phyloP scores from a whole-genome alignment of 176 grass and related monocot genomes.

The Neostapfia colusana region DNA sequence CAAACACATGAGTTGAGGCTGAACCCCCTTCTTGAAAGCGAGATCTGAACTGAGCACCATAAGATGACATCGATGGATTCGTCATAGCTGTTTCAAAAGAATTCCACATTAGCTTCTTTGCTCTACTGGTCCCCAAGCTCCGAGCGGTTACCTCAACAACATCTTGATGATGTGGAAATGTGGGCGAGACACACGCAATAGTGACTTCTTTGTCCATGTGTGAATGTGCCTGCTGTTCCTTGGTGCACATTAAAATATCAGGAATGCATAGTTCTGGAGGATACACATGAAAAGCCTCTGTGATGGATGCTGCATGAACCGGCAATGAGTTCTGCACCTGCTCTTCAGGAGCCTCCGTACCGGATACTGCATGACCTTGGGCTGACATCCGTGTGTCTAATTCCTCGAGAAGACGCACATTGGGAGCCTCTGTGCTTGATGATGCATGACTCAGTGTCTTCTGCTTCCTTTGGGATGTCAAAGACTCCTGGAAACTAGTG shows the following conservation, averaged over 20 bases:
- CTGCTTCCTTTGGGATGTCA: constrained; percentile 28
- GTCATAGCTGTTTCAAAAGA: constrained; percentile 32
- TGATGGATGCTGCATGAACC: constrained; percentile 11
- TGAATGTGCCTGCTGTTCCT: constrained; percentile 23
- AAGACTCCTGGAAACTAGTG: constrained; percentile 35
- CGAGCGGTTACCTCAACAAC: constrained; percentile 25
- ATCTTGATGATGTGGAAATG: constrained; percentile 32
- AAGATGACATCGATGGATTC: constrained; percentile 18
- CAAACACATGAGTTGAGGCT: constrained; percentile 35
- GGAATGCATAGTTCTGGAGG: constrained; percentile 21
- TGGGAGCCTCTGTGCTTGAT: background rate
- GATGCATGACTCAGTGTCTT: constrained; percentile 8
- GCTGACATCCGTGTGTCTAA: constrained; percentile 12
- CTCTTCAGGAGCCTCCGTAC: background rate
- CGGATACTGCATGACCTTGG: constrained; percentile 14
- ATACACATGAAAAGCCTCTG: constrained; percentile 11
- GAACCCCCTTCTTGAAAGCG: constrained; percentile 14
- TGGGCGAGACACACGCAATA: constrained; percentile 31
- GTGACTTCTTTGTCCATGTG: constrained; percentile 34
- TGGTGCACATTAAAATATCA: constrained; percentile 19
- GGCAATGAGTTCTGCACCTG: constrained; percentile 23
- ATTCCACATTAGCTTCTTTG: constrained; percentile 41
- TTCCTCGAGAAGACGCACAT: background rate
- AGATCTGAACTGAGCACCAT: constrained; percentile 42
- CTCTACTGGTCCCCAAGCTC: constrained; percentile 14